Conservation (phyloP, 179 eudicot species). For the Camellia oleifera region DNA sequence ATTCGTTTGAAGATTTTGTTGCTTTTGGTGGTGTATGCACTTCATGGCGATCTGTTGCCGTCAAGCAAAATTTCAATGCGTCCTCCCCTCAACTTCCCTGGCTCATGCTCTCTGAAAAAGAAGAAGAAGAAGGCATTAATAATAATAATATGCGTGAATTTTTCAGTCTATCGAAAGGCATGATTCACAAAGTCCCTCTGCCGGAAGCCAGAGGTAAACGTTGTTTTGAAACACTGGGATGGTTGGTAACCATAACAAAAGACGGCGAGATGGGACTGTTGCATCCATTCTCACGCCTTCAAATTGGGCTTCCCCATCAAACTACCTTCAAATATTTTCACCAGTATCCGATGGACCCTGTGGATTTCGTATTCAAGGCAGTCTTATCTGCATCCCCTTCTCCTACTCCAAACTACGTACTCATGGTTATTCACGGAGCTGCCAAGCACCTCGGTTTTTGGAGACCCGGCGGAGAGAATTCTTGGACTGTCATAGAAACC, state of each 20-base stretch:
- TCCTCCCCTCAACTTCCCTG: no score
- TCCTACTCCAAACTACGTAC: neutral
- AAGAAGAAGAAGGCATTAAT: no score
- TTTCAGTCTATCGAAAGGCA: neutral
- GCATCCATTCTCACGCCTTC: neutral
- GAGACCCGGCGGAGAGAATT: neutral
- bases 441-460: neutral
- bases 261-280: neutral
- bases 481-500: neutral
- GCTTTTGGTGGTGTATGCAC: no score
- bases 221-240: neutral
- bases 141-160: neutral
- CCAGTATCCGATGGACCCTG: neutral
- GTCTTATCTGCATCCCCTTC: neutral
- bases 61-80: no score
- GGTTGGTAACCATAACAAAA: neutral
- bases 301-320: neutral
- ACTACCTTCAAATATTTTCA: neutral
- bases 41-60: no score
- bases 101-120: no score
- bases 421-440: neutral
- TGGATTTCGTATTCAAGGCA: neutral
- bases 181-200: neutral
- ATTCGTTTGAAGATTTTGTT: no score
- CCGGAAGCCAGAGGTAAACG: neutral